phyloP scores from a whole-genome alignment of 176 grass and related monocot species.

The Oryza coarctata region DNA sequence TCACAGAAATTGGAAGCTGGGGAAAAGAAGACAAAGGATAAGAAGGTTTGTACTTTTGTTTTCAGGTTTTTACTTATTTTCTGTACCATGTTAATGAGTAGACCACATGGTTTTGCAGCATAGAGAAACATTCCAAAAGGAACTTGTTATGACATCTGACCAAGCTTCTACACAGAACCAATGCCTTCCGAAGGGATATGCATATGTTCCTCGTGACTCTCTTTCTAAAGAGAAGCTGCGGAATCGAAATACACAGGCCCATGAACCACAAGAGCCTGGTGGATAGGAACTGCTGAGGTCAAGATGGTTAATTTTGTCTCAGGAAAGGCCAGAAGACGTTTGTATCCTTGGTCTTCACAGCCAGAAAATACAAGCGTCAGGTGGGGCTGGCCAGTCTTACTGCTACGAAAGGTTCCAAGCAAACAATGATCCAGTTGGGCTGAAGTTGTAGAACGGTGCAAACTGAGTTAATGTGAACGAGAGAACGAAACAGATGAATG shows the following conservation, averaged over 20 bases:
- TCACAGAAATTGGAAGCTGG: conserved; percentile 61
- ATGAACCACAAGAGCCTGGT: conserved; percentile 72
- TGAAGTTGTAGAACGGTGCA: conserved; percentile 50
- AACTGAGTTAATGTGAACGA: conserved; percentile 26
- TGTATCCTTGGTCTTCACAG: conserved; percentile 33
- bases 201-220: conserved; percentile 85
- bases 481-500: conserved; percentile 9
- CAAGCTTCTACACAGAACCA: conserved; percentile 91
- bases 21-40: conserved; percentile 63
- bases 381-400: conserved; percentile 17
- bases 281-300: conserved; percentile 59
- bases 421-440: conserved; percentile 38
- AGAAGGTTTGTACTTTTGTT: conserved; percentile 50
- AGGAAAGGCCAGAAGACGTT: conserved; percentile 12
- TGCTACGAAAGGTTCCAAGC: conserved; percentile 33
- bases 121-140: conserved; percentile 72
- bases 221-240: conserved; percentile 81
- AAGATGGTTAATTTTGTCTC: conserved; percentile 37
- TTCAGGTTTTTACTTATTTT: conserved; percentile 20
- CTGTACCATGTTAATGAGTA: conserved; percentile 24
- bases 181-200: conserved; percentile 86
- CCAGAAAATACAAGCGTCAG: conserved; percentile 12
- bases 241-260: conserved; percentile 46
- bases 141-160: conserved; percentile 90
- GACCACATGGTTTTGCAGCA: conserved; percentile 46